Evolutionary conservation across 768 basidiomycete genomes (phyloP).

Genomic region (Boletus tomentosulus): DNA sequence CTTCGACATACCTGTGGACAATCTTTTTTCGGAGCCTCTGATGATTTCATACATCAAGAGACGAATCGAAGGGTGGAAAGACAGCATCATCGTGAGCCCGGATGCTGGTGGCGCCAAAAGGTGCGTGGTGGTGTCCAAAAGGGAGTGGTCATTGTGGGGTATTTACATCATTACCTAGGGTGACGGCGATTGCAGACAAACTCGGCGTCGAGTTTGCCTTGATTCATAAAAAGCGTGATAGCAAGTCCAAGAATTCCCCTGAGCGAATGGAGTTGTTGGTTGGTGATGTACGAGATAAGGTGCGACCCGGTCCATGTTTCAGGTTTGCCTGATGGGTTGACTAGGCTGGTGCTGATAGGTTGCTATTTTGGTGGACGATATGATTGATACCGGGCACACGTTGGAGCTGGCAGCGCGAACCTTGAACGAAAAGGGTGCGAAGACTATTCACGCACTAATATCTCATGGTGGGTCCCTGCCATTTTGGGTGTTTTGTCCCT

Average conservation of each 20-base stretch:
- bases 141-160: not conserved
- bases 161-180: constrained; percentile 45
- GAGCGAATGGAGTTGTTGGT: constrained; percentile 92
- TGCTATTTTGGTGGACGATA: constrained; percentile 95
- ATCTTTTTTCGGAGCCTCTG: constrained; percentile 92
- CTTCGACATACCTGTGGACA: constrained; percentile 98
- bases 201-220: constrained; percentile 93
- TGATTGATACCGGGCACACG: constrained; percentile 96
- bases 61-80: constrained; percentile 78
- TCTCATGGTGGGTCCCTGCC: constrained; percentile 69
- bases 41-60: constrained; percentile 93
- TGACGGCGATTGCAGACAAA: constrained; percentile 93
- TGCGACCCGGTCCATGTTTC: constrained; percentile 16
- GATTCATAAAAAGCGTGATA: constrained; percentile 86
- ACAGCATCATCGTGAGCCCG: constrained; percentile 91
- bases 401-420: constrained; percentile 78
- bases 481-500: constrained; percentile 5
- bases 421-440: constrained; percentile 87
- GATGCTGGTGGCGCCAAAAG: constrained; percentile 99
- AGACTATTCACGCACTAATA: constrained; percentile 79
- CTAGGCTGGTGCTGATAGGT: constrained; percentile 41
- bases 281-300: constrained; percentile 91
- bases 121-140: constrained; percentile 42
- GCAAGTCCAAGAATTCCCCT: constrained; percentile 57
- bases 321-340: not conserved